phyloP scores from a whole-genome alignment of 2,329 filamentous ascomycete genomes.

The Penicillium sp. region DNA sequence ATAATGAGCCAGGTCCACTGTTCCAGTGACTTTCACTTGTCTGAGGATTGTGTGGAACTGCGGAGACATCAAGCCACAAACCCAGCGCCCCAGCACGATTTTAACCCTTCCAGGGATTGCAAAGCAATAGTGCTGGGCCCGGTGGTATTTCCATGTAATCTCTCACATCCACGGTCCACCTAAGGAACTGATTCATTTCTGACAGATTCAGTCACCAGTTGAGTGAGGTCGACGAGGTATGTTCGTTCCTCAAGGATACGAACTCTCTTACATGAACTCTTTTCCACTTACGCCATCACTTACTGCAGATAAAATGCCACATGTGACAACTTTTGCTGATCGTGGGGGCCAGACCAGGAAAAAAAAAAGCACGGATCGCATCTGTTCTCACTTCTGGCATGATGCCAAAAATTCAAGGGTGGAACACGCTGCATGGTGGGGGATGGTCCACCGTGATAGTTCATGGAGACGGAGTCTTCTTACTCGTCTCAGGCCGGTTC shows the following conservation, averaged over 20 bases:
- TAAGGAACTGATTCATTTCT: neutral
- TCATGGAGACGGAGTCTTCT: neutral
- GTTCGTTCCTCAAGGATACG: no score
- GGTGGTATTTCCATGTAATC: neutral
- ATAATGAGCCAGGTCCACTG: neutral
- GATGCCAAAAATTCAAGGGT: neutral
- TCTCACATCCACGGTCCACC: neutral
- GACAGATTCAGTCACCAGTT: neutral
- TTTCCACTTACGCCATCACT: no score
- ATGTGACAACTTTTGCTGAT: neutral
- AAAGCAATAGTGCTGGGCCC: neutral
- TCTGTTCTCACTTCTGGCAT: neutral
- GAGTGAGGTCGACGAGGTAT: no score
- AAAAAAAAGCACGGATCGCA: slow-evolving; percentile 2
- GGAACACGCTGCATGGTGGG: neutral
- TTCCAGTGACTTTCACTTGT: neutral
- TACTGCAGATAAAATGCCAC: neutral
- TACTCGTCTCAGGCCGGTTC: no score
- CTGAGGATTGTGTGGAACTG: neutral
- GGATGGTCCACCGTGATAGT: neutral
- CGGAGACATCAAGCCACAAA: slow-evolving; percentile 1
- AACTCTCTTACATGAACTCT: no score
- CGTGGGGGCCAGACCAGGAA: neutral
- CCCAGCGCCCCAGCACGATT: neutral
- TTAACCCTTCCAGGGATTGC: neutral